Base-by-base conservation (phyloP, 371 early-diverging fungal genomes). In the Rhizopus stolonifer region DNA sequence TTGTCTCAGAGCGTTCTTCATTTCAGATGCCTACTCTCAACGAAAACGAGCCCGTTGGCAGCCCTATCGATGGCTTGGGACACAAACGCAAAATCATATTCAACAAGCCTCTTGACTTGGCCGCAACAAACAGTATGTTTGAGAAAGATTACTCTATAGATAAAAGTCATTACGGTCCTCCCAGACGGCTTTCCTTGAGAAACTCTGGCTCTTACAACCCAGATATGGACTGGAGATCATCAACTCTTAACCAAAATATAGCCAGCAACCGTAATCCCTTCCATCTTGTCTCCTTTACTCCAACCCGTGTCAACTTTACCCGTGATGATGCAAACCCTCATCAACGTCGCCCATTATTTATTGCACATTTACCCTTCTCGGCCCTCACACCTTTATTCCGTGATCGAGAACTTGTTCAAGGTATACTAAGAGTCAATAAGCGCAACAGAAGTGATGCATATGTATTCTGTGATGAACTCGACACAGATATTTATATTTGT, bases 371-470 rank as follows among this genome's bases (percentile, higher is more conserved):
- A 54, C 77, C 81, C 8, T 81, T 76, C 49, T 76, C 79, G 19
- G 77, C 78, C 15, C 57, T 81, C 17, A 70, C 77, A 13, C 65
- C 79, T 3, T 61, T 81, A 25, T 67, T 74, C 45, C 77, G 69
- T 11, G 64, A 65, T 8, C 69, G 74, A 10, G 78, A 65, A 61
- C 56, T 65, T 21, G 73, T 80, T 8, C 77, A 81, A 39, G 95
- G 93, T 26, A 70, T 75, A 4, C 56, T 94, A 33, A 84, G 95
- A 40, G 84, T 93, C 61, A 94, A 90, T 76, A 89, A 87, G 43
- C 81, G 84, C 47, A 86, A 86, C 58, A 77, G 88, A 32, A 78
- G 74, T 36, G 91, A 93, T 54, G 91, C 91, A 33, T 94, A 94
- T 72, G 92, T 92, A n/a, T 80, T 85, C 3, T 78, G 82, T 10